Base-by-base conservation (phyloP, 2,329 filamentous ascomycete genomes). In the Nannizziopsis arthrosporioides region DNA sequence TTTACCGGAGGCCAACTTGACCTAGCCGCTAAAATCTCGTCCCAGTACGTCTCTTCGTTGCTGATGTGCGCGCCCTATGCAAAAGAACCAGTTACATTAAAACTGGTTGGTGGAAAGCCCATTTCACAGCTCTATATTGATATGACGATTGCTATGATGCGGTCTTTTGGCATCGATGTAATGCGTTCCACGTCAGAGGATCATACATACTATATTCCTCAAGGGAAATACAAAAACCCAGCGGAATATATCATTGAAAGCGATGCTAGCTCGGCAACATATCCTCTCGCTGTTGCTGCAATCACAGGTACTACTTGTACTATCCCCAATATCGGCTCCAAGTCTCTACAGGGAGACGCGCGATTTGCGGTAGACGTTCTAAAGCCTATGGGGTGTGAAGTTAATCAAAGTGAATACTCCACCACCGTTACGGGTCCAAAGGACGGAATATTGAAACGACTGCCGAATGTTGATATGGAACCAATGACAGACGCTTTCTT, bases 91-190 rank as follows among this genome's bases (percentile, higher is more conserved):
- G 89, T 98, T 34, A 95, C 87, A 0, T 71, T 98, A 55, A 83
- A 82, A 36, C 75, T 98, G 35, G 83, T 96, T 10, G 92, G 92
- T n/a, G 92, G 89, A 48, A 96, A 94, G 65, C 90, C 92, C 38
- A 94, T 98, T 55, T 96, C 90, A 1, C 89, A 96, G 63, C 81
- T 82, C 1, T 98, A 98, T 65, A 96, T 98, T 59, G 88, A 98
- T 63, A 96, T 98, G 90, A 98, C 92, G 1, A 88, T 93, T 46
- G 78, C 88, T 12, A 98, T 98, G 90, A 98, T 98, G 92, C 76
- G 77, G 47, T 77, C 84, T 2, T 98, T 98, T 60, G 92, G 92
- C 43, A 78, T 98, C 36, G 65, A 80, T 35, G 92, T 95, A 10
- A 74, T 80, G 53, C 80, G 78, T 57, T 94, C 89, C 7, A 67